phyloP scores from a whole-genome alignment of 2,329 filamentous ascomycete species.

The Cordyceps javanica region DNA sequence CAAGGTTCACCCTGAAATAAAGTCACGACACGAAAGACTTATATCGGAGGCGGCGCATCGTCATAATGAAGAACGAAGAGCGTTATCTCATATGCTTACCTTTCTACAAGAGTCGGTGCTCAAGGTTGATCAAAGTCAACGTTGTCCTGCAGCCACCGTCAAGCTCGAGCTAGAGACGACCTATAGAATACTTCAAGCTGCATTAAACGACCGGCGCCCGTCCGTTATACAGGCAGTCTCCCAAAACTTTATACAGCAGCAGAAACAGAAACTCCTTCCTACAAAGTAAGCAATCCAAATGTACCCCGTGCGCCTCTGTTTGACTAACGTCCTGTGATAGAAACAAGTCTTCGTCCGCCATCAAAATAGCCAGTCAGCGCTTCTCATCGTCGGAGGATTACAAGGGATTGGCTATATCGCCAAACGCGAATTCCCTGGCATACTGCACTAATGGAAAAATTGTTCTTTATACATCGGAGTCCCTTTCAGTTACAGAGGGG shows the following conservation, averaged over 20 bases:
- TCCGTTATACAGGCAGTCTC: slow-evolving; percentile 4
- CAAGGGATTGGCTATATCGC: slow-evolving; percentile 24
- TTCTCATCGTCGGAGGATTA: slow-evolving; percentile 16
- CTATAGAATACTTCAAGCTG: not conserved
- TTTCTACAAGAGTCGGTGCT: slow-evolving; percentile 23
- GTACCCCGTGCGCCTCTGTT: not conserved
- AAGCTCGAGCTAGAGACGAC: slow-evolving; percentile 15
- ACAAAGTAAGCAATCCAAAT: not conserved
- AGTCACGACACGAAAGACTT: slow-evolving; percentile 16
- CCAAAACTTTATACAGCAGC: slow-evolving; percentile 4
- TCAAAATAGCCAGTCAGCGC: slow-evolving; percentile 1
- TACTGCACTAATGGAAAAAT: slow-evolving; percentile 26
- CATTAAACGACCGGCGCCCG: not conserved
- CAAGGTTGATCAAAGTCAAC: slow-evolving; percentile 17
- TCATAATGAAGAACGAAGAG: slow-evolving; percentile 18
- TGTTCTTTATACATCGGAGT: slow-evolving; percentile 21
- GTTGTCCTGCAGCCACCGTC: slow-evolving; percentile 18
- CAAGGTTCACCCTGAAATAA: slow-evolving; percentile 16
- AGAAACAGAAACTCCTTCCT: not conserved
- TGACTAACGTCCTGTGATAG: not conserved
- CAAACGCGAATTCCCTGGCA: slow-evolving; percentile 20
- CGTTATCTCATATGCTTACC: slow-evolving; percentile 21
- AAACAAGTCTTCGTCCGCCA: not conserved
- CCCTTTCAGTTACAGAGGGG: slow-evolving; percentile 9
- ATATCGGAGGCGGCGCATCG: slow-evolving; percentile 15